Conservation (phyloP, 1,139 yeast genomes). For the Geotrichum carabidarum region DNA sequence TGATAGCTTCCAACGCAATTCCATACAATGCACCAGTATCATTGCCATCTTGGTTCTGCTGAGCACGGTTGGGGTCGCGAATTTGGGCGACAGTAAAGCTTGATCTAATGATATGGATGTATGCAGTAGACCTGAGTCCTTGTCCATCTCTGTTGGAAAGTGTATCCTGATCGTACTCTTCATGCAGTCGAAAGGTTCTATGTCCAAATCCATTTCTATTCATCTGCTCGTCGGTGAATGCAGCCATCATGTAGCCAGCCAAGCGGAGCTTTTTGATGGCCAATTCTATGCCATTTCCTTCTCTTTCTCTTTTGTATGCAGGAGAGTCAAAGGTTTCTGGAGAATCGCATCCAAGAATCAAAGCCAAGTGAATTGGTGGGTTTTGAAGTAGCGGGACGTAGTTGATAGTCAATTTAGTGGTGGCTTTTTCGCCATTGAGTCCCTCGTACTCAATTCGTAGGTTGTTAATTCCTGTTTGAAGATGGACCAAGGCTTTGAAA, state of each 20-base stretch:
- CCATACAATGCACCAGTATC: constrained; percentile 71
- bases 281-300: constrained; percentile 64
- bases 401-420: constrained; percentile 36
- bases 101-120: constrained; percentile 67
- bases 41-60: constrained; percentile 70
- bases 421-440: constrained; percentile 18
- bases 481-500: constrained; percentile 71
- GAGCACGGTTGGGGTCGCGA: constrained; percentile 75
- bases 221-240: constrained; percentile 92
- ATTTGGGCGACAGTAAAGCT: constrained; percentile 65
- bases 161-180: constrained; percentile 55
- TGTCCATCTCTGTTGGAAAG: constrained; percentile 43
- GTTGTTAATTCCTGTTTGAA: constrained; percentile 53
- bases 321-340: constrained; percentile 72
- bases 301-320: constrained; percentile 47
- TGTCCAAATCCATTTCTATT: constrained; percentile 70
- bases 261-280: constrained; percentile 74
- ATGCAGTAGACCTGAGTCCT: constrained; percentile 56
- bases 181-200: constrained; percentile 72
- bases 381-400: constrained; percentile 60
- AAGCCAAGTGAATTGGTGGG: constrained; percentile 76
- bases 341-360: constrained; percentile 75
- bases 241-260: constrained; percentile 88
- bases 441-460: constrained; percentile 30
- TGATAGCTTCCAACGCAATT: constrained; percentile 71